Evolutionary conservation across 352 stramenopile species (phyloP), one percentile per base, ranked within the genome.

Genomic region (Pythium diclinum): DNA sequence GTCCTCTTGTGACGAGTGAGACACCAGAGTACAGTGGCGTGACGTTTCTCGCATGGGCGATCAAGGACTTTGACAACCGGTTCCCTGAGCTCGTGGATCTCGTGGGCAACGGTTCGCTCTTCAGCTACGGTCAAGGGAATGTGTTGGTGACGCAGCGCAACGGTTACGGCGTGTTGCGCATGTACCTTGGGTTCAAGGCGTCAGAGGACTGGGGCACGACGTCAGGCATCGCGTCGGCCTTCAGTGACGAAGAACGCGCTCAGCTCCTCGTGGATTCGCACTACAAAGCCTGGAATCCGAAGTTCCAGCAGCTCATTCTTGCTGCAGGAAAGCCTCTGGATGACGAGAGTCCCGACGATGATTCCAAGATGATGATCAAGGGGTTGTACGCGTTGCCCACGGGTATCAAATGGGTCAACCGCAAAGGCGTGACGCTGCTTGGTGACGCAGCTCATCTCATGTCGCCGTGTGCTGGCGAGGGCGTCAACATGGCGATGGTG

Each of bases 371-470:
- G 59, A 48, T 65, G 44, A 40, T 53, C 28, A 34, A 56, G 16
- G 25, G 52, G 16, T 23, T 72, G 6, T 61, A 69, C 32, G 60
- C 66, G 6, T 33, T 72, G 14, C 66, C 66, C 19, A 44, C 63
- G 2, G 61, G 61, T 7, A 34, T 60, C 46, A 34, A 16, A 19
- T 71, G 58, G 68, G 5, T 28, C 5, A 55, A 74, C 38, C 62
- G 69, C 33, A 2, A 11, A 0, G 67, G 72, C 23, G 58, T 74
- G 14, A 71, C 72, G 30, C 25, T 78, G 3, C 61, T 76, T 19
- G 72, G 72, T 38, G 72, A 76, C 58, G 72, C 72, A 3, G 68
- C 72, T 23, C 72, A 78, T 55, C 38, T 78, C 19, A 78, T 78
- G 72, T 72, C 72, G 13, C 72, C 72, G 19, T 78, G 71, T 25